Percentiles rank a stretch among this genome's conserved stretches.
These are phyloP conservation scores for Phanerochaete carnosa DNA, from an alignment of 768 basidiomycete genomes.

Conservation along the genomic window DNA sequence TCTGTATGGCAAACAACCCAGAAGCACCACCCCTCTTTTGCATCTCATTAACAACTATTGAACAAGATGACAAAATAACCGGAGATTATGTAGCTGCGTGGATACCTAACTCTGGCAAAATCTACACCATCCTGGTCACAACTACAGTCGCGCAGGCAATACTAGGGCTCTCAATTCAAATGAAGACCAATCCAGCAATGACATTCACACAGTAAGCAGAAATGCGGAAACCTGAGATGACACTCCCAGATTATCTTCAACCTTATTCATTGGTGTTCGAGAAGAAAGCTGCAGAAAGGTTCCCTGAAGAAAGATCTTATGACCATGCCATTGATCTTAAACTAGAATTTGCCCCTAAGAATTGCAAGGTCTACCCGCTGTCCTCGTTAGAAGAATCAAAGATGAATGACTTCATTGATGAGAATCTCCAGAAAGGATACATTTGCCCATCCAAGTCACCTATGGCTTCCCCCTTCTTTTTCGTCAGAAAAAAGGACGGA, in stretches of 20 bases:
- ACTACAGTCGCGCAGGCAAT: background rate
- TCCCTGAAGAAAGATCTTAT: conserved; percentile 14
- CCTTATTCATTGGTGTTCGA: background rate
- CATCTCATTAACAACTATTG: background rate
- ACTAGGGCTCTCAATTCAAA: background rate
- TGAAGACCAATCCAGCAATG: background rate
- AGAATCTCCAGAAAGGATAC: conserved; percentile 18
- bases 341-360: conserved; percentile 5
- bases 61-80: background rate
- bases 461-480: conserved; percentile 26
- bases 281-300: background rate
- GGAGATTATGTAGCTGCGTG: background rate
- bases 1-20: background rate
- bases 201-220: background rate
- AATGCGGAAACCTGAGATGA: background rate
- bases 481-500: conserved; percentile 29
- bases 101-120: background rate
- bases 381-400: conserved; percentile 8
- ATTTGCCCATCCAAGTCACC: conserved; percentile 20
- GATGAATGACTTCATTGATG: conserved; percentile 19
- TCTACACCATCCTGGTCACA: background rate
- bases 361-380: conserved; percentile 19
- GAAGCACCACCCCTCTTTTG: background rate
- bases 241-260: background rate
- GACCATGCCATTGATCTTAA: conserved; percentile 18